A percentile compares a stretch with the other conserved stretches of the same genome.
phyloP scores from a whole-genome alignment of 495 filamentous ascomycete genomes.

The Astrocystis sublimbata region DNA sequence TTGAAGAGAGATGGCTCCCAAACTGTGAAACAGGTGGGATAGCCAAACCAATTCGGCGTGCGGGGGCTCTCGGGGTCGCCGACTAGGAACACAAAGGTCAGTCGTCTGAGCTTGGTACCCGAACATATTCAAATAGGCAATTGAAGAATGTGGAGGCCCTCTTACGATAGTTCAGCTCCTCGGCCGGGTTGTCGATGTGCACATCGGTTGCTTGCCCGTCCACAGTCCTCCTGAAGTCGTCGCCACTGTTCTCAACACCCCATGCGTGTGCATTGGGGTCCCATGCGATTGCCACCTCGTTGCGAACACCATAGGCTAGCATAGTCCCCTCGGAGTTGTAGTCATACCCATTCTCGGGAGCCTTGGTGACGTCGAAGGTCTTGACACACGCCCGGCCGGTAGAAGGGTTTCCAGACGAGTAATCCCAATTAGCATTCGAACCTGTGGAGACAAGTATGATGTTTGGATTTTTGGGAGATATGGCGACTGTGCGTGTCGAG shows the following conservation, averaged over 20 bases:
- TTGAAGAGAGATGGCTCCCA: slow-evolving; percentile 55
- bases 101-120: background rate
- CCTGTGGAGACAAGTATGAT: slow-evolving; percentile 59
- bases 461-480: slow-evolving; percentile 48
- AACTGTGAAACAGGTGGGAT: slow-evolving; percentile 65
- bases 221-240: slow-evolving; percentile 55
- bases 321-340: slow-evolving; percentile 55
- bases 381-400: slow-evolving; percentile 62
- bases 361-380: slow-evolving; percentile 58
- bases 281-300: slow-evolving; percentile 64
- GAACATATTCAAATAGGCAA: background rate
- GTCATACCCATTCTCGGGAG: slow-evolving; percentile 43
- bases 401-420: slow-evolving; percentile 42
- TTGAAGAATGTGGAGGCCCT: no score
- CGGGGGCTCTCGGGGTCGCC: slow-evolving; percentile 51
- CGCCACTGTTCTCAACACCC: slow-evolving; percentile 66
- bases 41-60: slow-evolving; percentile 56
- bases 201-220: slow-evolving; percentile 55
- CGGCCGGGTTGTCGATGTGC: slow-evolving; percentile 67
- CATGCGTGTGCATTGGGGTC: slow-evolving; percentile 59
- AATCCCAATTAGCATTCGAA: slow-evolving; percentile 59
- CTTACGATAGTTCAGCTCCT: slow-evolving; percentile 69
- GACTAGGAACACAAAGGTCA: slow-evolving; percentile 42
- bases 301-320: slow-evolving; percentile 67
- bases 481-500: slow-evolving; percentile 59